Base-by-base conservation (phyloP, 2,329 filamentous ascomycete species). In the Colletotrichum sp. region DNA sequence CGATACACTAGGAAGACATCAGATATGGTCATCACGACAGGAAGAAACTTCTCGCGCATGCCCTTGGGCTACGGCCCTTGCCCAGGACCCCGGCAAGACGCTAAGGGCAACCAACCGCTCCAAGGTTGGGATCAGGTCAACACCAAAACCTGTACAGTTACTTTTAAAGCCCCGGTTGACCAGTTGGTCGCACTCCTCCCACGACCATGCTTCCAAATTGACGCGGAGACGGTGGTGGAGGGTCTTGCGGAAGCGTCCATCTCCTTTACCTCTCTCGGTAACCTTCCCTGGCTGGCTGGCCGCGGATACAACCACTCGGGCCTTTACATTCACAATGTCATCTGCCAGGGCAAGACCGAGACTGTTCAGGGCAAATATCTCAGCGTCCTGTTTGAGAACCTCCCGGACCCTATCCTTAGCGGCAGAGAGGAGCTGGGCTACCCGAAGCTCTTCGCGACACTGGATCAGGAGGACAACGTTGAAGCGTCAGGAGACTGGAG, bases 391-490 rank as follows among this genome's bases (percentile, higher is more conserved):
- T 90, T 93, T 76, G 92, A 93, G 79, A 88, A 84, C 67, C 80
- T 90, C 3, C 84, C 91, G 0, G 92, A 93, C 76, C 90, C 92
- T 0, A 92, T 93, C 55, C 80, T 92, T 0, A 89, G 88, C 7
- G 91, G 90, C 0, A 83, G 91, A 1, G 91, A 93, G 61, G 92
- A 93, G 78, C 84, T 92, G 1, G 91, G 91, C 0, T 90, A 92
- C 86, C 90, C 90, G 1, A 93, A 92, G 82, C 76, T 92, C 0
- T 88, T 85, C 80, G 82, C 84, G 4, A 80, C 84, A 24, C 83
- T 88, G 74, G 77, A 79, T 7, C 78, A 84, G 6, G 80, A 86
- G 1, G 68, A 70, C 68, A 26, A 63, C 7, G 68, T 26, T 13
- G 68, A 70, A 39, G 7, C 14, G 2, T 30, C 57, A 12, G 68